Percentiles rank a stretch among this genome's conserved stretches.
phyloP scores from a whole-genome alignment of 2,329 filamentous ascomycete genomes.

The Pseudocercospora macadamiae region DNA sequence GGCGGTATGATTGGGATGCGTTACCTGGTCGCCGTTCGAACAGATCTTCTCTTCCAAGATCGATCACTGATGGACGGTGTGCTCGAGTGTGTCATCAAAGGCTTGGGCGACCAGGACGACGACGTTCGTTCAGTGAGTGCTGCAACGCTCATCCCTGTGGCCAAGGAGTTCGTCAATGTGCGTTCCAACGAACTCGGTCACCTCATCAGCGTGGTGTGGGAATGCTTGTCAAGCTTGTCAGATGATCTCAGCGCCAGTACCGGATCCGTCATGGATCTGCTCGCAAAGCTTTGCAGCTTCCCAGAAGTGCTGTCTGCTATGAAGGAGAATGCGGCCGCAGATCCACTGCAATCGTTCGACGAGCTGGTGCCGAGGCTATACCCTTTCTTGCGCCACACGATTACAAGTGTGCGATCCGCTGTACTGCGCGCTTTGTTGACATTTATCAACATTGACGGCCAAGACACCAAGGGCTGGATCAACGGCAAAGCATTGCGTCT shows the following conservation, averaged over 20 bases:
- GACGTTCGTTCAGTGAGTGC: slow-evolving; percentile 97
- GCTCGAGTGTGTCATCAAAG: slow-evolving; percentile 90
- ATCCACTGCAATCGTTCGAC: slow-evolving; percentile 87
- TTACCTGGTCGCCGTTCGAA: slow-evolving; percentile 93
- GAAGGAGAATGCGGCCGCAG: slow-evolving; percentile 82
- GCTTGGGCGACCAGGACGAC: slow-evolving; percentile 85
- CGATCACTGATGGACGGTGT: slow-evolving; percentile 88
- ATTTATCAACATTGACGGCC: slow-evolving; percentile 83
- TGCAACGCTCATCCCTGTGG: slow-evolving; percentile 94
- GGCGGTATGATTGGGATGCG: slow-evolving; percentile 96
- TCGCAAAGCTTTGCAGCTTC: slow-evolving; percentile 94
- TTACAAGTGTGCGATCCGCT: slow-evolving; percentile 90
- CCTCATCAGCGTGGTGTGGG: slow-evolving; percentile 94
- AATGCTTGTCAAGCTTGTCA: slow-evolving; percentile 92
- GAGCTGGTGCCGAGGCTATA: slow-evolving; percentile 91
- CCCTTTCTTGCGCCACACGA: slow-evolving; percentile 94
- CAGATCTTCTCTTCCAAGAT: slow-evolving; percentile 84
- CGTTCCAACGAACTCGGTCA: slow-evolving; percentile 75
- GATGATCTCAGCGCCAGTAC: slow-evolving; percentile 97
- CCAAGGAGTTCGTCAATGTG: slow-evolving; percentile 88
- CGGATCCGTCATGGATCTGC: slow-evolving; percentile 95
- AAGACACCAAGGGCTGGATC: slow-evolving; percentile 84
- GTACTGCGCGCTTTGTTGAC: slow-evolving; percentile 91
- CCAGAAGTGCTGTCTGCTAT: slow-evolving; percentile 90
- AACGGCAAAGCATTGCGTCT: slow-evolving; percentile 85